Base-by-base conservation (phyloP, 192 early-diverging fungal species). In the Oehlia diaphana region DNA sequence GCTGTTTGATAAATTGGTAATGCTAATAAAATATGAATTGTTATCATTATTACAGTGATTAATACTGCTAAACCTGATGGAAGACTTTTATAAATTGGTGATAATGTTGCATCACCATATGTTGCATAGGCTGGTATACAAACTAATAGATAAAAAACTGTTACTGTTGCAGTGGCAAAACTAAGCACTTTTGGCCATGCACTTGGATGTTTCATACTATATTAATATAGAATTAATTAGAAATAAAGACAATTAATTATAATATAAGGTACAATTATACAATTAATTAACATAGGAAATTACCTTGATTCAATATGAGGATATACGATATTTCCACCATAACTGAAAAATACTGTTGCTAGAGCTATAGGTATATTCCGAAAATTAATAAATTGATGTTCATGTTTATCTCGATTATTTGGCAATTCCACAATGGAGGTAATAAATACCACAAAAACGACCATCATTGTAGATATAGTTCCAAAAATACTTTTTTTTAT, bases 321-420 rank as follows among this genome's bases (percentile, higher is more conserved):
- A 80, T 91, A 94, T 33, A 93, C 90, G 42, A 90, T 88, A 80
- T 93, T 94, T 42, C 93, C 93, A 44, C 88, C 87, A 63, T 91
- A 94, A 26, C 88, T 89, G 74, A 93, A 92, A 28, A 85, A 88
- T 58, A 94, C 87, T 16, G 90, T 90, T 14, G 89, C 89, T 6
- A 94, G 73, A 2, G 92, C 89, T 26, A 88, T 81, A 2, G 92
- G 91, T 65, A 94, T 87, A 67, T 88, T 86, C 33, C 84, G 63
- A 74, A 82, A 82, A 14, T 88, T 84, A 37, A 83, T 87, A 44
- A 77, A 53, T 62, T 86, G 78, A 62, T 89, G 83, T 2, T 77
- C 58, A 64, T 47, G 10, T 47, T 83, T 83, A 28, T 75, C 74
- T 62, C 84, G 79, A 50, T 90, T 83, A 7, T 83, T 77, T 53